Conservation (phyloP, 345 rosid genomes). For the Syzygium jambos region DNA sequence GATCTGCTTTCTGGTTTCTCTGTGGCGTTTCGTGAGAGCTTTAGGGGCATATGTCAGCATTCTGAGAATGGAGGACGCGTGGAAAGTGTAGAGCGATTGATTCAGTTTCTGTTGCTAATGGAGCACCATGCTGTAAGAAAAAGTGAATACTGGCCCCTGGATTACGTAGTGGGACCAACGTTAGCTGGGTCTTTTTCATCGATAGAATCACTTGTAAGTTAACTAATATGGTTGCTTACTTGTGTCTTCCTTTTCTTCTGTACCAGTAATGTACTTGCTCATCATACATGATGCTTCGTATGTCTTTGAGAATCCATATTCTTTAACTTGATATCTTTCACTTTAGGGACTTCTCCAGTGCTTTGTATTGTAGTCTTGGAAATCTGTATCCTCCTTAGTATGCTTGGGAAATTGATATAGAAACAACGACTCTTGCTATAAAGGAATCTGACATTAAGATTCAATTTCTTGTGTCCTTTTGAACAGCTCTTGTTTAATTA, state of each 20-base stretch:
- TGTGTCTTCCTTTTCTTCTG: background rate
- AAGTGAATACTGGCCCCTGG: slow-evolving; percentile 78
- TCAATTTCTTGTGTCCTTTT: background rate
- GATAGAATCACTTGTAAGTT: slow-evolving; percentile 78
- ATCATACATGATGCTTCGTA: background rate
- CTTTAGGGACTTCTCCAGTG: background rate
- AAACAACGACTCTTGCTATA: background rate
- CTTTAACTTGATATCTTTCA: background rate
- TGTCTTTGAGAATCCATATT: background rate
- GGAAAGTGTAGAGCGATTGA: slow-evolving; percentile 32
- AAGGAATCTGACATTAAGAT: background rate
- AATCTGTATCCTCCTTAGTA: background rate
- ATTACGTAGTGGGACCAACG: slow-evolving; percentile 59
- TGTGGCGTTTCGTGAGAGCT: slow-evolving; percentile 47
- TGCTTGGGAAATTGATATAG: background rate
- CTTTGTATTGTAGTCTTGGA: background rate
- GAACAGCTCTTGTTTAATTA: background rate
- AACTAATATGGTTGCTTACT: background rate
- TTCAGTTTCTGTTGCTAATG: slow-evolving; percentile 51
- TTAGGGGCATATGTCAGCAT: slow-evolving; percentile 39
- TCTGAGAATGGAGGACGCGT: slow-evolving; percentile 22
- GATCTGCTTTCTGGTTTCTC: slow-evolving; percentile 47
- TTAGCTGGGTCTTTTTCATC: slow-evolving; percentile 53
- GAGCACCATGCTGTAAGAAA: slow-evolving; percentile 31
- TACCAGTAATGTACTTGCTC: background rate